Base-by-base conservation (phyloP, 768 basidiomycete genomes). In the Lactarius indigo region DNA sequence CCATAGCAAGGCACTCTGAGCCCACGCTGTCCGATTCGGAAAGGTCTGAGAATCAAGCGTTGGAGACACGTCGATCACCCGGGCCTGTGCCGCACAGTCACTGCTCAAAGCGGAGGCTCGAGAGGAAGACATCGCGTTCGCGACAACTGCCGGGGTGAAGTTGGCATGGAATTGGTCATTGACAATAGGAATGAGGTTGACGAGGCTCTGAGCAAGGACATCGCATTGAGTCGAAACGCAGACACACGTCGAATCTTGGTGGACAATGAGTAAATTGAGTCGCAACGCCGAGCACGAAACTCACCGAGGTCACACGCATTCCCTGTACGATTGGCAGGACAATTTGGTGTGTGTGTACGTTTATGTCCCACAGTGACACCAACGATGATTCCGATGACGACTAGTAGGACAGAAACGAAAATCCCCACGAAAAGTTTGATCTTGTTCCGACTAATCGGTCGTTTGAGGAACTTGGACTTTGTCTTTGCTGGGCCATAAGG, bases 171-270 rank as follows among this genome's bases (percentile, higher is more conserved):
- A 85, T 31, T 77, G 67, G 26, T 71, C 71, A 72, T 87, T 87
- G 59, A 85, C 71, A 5, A 74, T 73, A 13, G 86, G 84, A 10
- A 84, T 73, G 18, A 87, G 76, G 60, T 79, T 74, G 28, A 85
- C 70, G 50, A 90, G 73, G 63, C 77, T 81, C 72, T 83, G 80
- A 0, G 88, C 87, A 12, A 90, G 73, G 30, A 79, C 79, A 56
- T 83, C 79, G 69, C 86, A 87, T 66, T 75, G 78, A n/a, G 76
- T 75, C 3, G 84, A 81, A 15, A 84, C 83, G 69, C 87, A 89
- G 42, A 84, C 78, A 72, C 87, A 90, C 0, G 86, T 85, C 1
- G 85, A 80, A 77, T 87, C 87, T 88, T 52, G 68, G n/a, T 30
- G 10, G n/a, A 64, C 30, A 54, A 35, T 69, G 13, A 71, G 69